Evolutionary conservation across 2,329 filamentous ascomycete genomes (phyloP).

Genomic region (Hypoxylon sp.): DNA sequence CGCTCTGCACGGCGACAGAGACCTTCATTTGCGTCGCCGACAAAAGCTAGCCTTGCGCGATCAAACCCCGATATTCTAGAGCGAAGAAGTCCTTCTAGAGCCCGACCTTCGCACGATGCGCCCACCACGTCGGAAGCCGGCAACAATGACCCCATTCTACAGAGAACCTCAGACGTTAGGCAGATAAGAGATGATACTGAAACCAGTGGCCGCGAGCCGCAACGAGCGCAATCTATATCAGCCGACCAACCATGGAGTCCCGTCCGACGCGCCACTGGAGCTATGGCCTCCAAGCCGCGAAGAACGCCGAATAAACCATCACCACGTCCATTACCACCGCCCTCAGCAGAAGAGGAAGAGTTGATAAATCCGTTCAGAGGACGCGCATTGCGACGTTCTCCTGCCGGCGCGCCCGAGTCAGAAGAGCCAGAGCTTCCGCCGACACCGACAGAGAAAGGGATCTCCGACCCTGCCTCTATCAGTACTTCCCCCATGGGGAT

Average conservation of each 20-base stretch:
- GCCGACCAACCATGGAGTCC: constrained; percentile 38
- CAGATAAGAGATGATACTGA: constrained; percentile 22
- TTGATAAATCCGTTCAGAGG: constrained; percentile 59
- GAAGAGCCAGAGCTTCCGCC: constrained; percentile 75
- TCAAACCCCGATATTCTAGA: constrained; percentile 71
- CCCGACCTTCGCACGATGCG: constrained; percentile 32
- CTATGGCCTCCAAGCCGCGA: constrained; percentile 55
- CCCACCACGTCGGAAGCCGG: constrained; percentile 43
- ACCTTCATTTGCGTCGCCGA: constrained; percentile 76
- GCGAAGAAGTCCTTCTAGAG: constrained; percentile 56
- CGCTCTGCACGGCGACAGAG: constrained; percentile 54
- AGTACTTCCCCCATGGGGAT: constrained; percentile 70
- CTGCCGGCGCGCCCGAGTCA: constrained; percentile 51
- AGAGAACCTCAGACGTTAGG: constrained; percentile 45
- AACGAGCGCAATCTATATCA: constrained; percentile 17
- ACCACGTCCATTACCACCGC: constrained; percentile 63
- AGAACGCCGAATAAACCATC: constrained; percentile 60
- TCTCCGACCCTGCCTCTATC: constrained; percentile 64
- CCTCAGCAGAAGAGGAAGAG: constrained; percentile 60
- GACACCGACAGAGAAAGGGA: constrained; percentile 63
- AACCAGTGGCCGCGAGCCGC: constrained; percentile 1
- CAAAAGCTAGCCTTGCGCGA: constrained; percentile 72
- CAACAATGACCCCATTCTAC: constrained; percentile 49
- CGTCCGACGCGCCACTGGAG: constrained; percentile 50
- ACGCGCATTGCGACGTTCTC: constrained; percentile 55